Base-by-base conservation (phyloP, 2,329 filamentous ascomycete genomes). In the Periconia sp. region DNA sequence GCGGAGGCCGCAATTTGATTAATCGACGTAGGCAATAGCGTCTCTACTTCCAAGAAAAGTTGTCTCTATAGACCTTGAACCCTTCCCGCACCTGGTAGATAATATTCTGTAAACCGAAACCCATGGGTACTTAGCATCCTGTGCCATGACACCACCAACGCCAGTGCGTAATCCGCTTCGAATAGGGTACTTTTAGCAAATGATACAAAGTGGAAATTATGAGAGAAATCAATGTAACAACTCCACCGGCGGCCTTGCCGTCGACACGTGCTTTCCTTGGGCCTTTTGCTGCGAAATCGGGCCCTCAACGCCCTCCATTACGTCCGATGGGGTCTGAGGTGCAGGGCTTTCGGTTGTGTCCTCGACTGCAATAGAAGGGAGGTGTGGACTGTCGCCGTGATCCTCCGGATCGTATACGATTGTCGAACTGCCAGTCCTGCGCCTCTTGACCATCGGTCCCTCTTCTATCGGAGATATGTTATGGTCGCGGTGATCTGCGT, bases 311-410 rank as follows among this genome's bases (percentile, higher is more conserved):
- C 65, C 66, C 33, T 68, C 61, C 66, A 64, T 68, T 15, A 38
- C 67, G 35, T 78, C 78, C 43, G 75, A 69, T 21, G 80, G 78
- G 25, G 72, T 75, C 44, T 76, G 56, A n/a, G 70, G 66, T n/a
- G 70, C 73, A 2, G 75, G 72, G 19, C 63, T 71, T 22, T 66
- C 70, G 2, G 73, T 81, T 10, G 78, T 83, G 64, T 86, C 82
- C 62, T 84, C 82, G 2, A 86, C 81, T 58, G 82, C 79, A 25
- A 86, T 84, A 2, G 81, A 81, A 2, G 83, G 83, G 26, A 86
- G 64, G 50, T 77, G 72, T 1, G 81, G 81, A 42, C 76, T 82
- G 44, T 79, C 72, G 2, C 83, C 83, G 52, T 86, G 81, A 30
- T 84, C 78, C 40, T 81, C 76, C 0, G 83, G 83, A 50, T 85